phyloP scores from a whole-genome alignment of 305 asterid genomes.

The Salvia sclarea region DNA sequence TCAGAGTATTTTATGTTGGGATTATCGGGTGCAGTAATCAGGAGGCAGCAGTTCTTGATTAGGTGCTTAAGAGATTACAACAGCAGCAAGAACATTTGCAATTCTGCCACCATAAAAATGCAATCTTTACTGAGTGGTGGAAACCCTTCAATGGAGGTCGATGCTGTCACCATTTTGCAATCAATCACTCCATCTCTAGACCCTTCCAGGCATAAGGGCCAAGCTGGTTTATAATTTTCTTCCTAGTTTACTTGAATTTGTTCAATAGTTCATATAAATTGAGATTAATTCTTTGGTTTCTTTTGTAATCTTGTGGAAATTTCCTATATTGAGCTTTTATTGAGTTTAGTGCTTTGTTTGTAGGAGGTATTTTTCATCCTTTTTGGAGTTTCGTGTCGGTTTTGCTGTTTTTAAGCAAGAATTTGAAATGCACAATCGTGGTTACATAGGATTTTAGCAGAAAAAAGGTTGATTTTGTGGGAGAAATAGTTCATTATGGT shows the following conservation, averaged over 20 bases:
- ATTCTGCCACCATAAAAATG: slow-evolving; percentile 48
- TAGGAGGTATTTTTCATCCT: neutral
- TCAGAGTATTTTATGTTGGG: slow-evolving; percentile 50
- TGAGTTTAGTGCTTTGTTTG: neutral
- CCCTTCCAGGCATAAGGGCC: slow-evolving; percentile 79
- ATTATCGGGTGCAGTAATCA: slow-evolving; percentile 45
- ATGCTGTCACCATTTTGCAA: slow-evolving; percentile 66
- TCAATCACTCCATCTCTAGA: slow-evolving; percentile 81
- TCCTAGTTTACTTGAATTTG: neutral
- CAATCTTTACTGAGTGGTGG: slow-evolving; percentile 56
- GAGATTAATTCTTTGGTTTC: neutral
- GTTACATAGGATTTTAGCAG: neutral
- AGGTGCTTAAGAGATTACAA: slow-evolving; percentile 65
- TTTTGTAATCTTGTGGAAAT: slow-evolving; percentile 3
- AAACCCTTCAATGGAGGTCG: slow-evolving; percentile 56
- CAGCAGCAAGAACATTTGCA: slow-evolving; percentile 32
- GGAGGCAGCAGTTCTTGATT: slow-evolving; percentile 71
- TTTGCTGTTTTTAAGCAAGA: neutral
- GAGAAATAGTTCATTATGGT: slow-evolving; percentile 2
- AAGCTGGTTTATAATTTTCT: slow-evolving; percentile 74
- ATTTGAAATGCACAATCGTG: neutral
- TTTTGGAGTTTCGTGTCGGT: neutral
- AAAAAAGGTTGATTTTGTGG: slow-evolving; percentile 10
- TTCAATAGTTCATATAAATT: neutral
- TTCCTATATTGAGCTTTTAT: neutral